Conservation (phyloP, 768 basidiomycete species). For the Lentinula sp. region DNA sequence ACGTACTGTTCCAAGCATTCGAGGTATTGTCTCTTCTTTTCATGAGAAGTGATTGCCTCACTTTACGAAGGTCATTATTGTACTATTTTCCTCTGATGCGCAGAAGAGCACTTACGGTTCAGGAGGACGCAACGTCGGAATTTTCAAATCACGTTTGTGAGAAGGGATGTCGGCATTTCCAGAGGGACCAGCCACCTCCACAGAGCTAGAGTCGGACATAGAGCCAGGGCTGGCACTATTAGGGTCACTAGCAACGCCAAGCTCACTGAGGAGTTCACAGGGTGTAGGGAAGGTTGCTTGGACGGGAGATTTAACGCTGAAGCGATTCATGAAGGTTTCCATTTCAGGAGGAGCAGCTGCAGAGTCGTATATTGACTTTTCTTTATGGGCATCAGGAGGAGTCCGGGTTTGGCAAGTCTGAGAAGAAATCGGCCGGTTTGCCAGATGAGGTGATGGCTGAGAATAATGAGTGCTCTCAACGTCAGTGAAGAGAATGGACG, state of each 20-base stretch:
- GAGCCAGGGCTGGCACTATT: constrained; percentile 6
- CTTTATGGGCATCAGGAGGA: background rate
- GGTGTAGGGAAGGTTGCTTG: constrained; percentile 58
- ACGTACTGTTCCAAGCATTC: constrained; percentile 72
- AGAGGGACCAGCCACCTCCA: background rate
- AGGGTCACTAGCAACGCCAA: constrained; percentile 13
- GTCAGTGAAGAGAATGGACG: constrained; percentile 12
- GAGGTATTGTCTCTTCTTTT: constrained; percentile 70
- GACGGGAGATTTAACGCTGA: constrained; percentile 4
- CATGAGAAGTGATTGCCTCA: constrained; percentile 73
- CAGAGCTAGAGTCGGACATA: background rate
- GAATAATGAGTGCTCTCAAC: constrained; percentile 6
- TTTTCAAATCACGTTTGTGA: constrained; percentile 51
- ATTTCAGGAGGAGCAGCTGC: background rate
- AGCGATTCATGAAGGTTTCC: background rate
- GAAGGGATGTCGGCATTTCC: background rate
- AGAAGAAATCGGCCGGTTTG: constrained; percentile 11
- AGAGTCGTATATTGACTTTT: background rate
- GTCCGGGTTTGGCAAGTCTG: background rate
- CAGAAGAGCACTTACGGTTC: constrained; percentile 45
- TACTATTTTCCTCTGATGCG: background rate
- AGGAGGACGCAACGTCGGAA: constrained; percentile 50
- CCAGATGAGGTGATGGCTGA: constrained; percentile 16
- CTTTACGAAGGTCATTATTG: constrained; percentile 21
- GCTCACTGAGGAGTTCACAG: constrained; percentile 51